phyloP scores from a whole-genome alignment of 2,329 filamentous ascomycete species.

The Phyllachora maydis region DNA sequence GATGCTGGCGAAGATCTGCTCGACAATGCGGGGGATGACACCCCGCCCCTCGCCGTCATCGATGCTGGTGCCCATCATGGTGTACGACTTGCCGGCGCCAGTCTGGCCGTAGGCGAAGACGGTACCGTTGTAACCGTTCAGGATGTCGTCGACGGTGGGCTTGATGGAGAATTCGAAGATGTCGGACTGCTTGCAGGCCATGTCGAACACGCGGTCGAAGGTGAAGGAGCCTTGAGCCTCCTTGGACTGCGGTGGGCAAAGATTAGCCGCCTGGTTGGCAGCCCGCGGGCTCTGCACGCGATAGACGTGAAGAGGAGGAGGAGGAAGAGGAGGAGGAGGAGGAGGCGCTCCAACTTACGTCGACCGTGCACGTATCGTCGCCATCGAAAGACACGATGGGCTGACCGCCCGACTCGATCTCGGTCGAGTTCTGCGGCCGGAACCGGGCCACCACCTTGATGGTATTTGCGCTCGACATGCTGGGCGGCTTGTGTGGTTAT shows the following conservation, averaged over 20 bases:
- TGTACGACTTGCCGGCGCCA: slow-evolving; percentile 96
- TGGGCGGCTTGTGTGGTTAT: slow-evolving; percentile 13
- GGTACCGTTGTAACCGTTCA: slow-evolving; percentile 97
- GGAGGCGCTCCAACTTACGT: slow-evolving; percentile 33
- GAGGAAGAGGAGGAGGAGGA: no score
- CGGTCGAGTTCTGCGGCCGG: slow-evolving; percentile 87
- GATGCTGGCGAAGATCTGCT: slow-evolving; percentile 95
- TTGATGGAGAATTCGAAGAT: slow-evolving; percentile 98
- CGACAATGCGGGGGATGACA: slow-evolving; percentile 90
- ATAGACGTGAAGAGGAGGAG: slow-evolving; percentile 9
- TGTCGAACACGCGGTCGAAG: slow-evolving; percentile 94
- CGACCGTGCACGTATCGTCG: slow-evolving; percentile 72
- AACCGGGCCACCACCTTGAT: slow-evolving; percentile 94
- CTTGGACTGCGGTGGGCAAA: slow-evolving; percentile 36
- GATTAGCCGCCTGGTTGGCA: background rate
- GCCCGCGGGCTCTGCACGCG: background rate
- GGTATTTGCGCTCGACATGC: slow-evolving; percentile 38
- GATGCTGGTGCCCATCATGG: slow-evolving; percentile 95
- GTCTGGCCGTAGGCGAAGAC: slow-evolving; percentile 98
- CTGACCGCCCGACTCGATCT: slow-evolving; percentile 75
- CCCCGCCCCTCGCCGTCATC: slow-evolving; percentile 74
- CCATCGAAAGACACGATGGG: slow-evolving; percentile 79
- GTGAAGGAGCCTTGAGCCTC: slow-evolving; percentile 78
- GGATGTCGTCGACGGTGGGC: slow-evolving; percentile 88
- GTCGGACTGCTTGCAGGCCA: slow-evolving; percentile 74